These are phyloP conservation scores for Wickerhamiella hasegawae DNA, from an alignment of 805 yeast genomes.

Conservation along the genomic window DNA sequence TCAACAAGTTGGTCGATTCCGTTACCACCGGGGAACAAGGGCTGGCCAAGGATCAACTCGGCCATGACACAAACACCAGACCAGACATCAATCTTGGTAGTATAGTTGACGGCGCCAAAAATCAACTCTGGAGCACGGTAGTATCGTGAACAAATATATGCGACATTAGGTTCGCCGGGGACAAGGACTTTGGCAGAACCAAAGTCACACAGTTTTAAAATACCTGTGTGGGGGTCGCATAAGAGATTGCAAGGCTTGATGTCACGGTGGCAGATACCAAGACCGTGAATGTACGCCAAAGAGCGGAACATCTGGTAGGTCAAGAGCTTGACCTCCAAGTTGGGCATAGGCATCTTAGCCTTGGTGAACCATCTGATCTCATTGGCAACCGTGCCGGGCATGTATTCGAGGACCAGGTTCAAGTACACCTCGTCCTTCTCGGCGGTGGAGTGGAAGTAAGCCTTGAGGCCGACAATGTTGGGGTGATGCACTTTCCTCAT, in stretches of 20 bases:
- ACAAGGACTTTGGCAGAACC: slow-evolving; percentile 87
- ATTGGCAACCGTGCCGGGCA: slow-evolving; percentile 92
- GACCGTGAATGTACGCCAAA: slow-evolving; percentile 56
- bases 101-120: slow-evolving; percentile 91
- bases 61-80: slow-evolving; percentile 98
- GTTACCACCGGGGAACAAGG: slow-evolving; percentile 93
- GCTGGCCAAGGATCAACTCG: slow-evolving; percentile 86
- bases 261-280: slow-evolving; percentile 74
- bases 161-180: slow-evolving; percentile 85
- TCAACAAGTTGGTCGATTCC: slow-evolving; percentile 97
- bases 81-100: slow-evolving; percentile 96
- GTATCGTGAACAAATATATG: slow-evolving; percentile 91
- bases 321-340: slow-evolving; percentile 76
- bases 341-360: slow-evolving; percentile 61
- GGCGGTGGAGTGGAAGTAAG: slow-evolving; percentile 62
- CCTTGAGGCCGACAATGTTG: slow-evolving; percentile 74
- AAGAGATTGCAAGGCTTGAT: slow-evolving; percentile 81
- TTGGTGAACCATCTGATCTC: slow-evolving; percentile 59
- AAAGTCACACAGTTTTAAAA: slow-evolving; percentile 86
- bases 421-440: slow-evolving; percentile 75
- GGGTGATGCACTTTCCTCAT: slow-evolving; percentile 82
- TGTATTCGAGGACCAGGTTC: slow-evolving; percentile 76
- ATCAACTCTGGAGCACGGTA: slow-evolving; percentile 96
- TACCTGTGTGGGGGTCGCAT: slow-evolving; percentile 72
- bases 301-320: slow-evolving; percentile 69